Evolutionary conservation across 345 rosid genomes (phyloP).

Genomic region (Eucalyptus polyanthemos): DNA sequence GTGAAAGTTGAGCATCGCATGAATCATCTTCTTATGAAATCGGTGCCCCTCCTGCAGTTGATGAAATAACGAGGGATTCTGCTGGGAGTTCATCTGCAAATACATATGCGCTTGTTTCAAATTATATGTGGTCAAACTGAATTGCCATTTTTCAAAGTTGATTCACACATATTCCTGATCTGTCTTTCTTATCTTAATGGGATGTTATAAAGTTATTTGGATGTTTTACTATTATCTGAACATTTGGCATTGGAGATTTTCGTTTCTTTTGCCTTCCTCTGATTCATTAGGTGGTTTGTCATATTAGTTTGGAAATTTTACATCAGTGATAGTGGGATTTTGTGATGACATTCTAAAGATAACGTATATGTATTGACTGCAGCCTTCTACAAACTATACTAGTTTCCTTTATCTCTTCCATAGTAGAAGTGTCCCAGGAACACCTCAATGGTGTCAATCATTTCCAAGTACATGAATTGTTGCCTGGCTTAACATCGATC

Average conservation of each 20-base stretch:
- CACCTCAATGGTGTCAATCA: not conserved
- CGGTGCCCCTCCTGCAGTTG: slow-evolving; percentile 4
- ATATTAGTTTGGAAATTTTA: not conserved
- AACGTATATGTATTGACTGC: not conserved
- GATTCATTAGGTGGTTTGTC: not conserved
- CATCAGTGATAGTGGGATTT: not conserved
- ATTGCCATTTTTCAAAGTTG: slow-evolving; percentile 65
- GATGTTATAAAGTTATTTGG: not conserved
- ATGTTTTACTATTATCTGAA: not conserved
- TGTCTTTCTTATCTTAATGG: not conserved
- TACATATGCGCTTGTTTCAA: slow-evolving; percentile 23
- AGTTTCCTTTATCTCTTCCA: not conserved
- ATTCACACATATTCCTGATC: not conserved
- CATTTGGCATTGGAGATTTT: not conserved
- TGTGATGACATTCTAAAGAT: not conserved
- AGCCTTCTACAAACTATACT: not conserved
- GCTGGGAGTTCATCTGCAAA: slow-evolving; percentile 17
- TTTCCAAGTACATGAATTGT: not conserved
- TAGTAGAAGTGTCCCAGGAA: not conserved
- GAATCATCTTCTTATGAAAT: slow-evolving; percentile 37
- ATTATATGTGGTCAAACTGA: slow-evolving; percentile 27
- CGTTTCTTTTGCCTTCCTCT: not conserved
- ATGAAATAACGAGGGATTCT: slow-evolving; percentile 12
- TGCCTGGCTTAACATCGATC: not conserved
- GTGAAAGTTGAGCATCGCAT: slow-evolving; percentile 21